A percentile compares a stretch with the other conserved stretches of the same genome.
Conservation (phyloP, 106 monocot species). For the Dendrobium nobile region DNA sequence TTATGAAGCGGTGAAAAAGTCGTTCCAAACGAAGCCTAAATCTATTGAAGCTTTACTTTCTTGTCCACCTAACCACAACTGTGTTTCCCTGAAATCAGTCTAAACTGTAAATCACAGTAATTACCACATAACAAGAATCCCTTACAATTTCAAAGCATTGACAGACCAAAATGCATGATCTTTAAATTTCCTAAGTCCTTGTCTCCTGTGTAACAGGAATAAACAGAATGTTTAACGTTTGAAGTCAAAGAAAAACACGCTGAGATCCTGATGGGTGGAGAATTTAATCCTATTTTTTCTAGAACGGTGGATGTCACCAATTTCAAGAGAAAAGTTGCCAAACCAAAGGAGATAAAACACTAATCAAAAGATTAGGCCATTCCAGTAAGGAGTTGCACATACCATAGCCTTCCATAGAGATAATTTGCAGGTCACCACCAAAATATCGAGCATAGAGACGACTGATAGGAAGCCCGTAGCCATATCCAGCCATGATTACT, state of each 20-base stretch:
- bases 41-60: no score
- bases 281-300: neutral
- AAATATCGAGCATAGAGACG: slow-evolving; percentile 99
- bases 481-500: slow-evolving; percentile 93
- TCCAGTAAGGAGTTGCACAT: neutral
- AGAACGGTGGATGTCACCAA: neutral
- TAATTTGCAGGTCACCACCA: slow-evolving; percentile 94
- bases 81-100: no score
- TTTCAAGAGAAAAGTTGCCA: neutral
- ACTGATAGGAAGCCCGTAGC: slow-evolving; percentile 91
- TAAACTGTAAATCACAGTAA: no score
- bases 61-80: no score
- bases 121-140: neutral
- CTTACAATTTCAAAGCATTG: neutral
- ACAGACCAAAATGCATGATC: neutral
- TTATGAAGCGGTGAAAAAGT: no score
- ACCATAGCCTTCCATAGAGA: slow-evolving; percentile 99
- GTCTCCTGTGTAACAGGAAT: neutral
- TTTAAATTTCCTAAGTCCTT: neutral
- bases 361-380: neutral
- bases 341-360: neutral
- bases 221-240: no score
- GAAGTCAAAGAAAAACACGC: no score
- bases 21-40: no score
- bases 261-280: no score